phyloP scores from a whole-genome alignment of 2,329 filamentous ascomycete genomes.

The Myriosclerotinia duriaeana region DNA sequence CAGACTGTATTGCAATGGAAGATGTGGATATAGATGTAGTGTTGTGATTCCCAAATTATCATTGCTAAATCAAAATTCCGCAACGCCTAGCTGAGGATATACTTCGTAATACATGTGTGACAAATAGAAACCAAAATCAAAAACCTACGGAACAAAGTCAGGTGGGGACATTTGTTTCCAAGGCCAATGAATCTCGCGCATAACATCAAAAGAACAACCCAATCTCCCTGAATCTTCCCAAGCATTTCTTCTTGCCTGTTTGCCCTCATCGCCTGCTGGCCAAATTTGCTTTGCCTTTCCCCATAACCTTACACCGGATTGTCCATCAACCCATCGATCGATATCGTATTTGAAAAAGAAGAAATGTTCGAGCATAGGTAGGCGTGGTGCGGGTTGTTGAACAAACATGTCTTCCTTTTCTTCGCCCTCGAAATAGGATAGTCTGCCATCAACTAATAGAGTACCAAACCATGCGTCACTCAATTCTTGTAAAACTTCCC shows the following conservation, averaged over 20 bases:
- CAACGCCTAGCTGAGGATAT: slow-evolving; percentile 16
- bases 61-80: slow-evolving; percentile 8
- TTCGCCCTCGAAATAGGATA: slow-evolving; percentile 16
- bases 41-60: background rate
- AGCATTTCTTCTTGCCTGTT: slow-evolving; percentile 19
- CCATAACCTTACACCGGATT: slow-evolving; percentile 17
- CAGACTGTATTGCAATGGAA: background rate
- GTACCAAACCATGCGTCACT: slow-evolving; percentile 21
- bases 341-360: slow-evolving; percentile 23
- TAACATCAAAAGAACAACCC: slow-evolving; percentile 19
- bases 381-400: slow-evolving; percentile 11
- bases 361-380: slow-evolving; percentile 21
- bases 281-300: slow-evolving; percentile 20
- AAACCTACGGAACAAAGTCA: slow-evolving; percentile 18
- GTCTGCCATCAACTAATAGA: slow-evolving; percentile 3
- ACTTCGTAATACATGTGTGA: background rate
- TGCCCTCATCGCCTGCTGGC: slow-evolving; percentile 16
- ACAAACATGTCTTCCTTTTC: slow-evolving; percentile 22
- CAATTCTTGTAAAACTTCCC: slow-evolving; percentile 16
- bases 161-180: slow-evolving; percentile 22
- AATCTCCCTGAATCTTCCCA: slow-evolving; percentile 20
- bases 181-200: slow-evolving; percentile 22
- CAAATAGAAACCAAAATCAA: background rate
- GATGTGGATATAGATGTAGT: background rate
- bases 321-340: slow-evolving; percentile 20